Conservation (phyloP, 139 green algal genomes). For the Haematococcus lacustris region DNA sequence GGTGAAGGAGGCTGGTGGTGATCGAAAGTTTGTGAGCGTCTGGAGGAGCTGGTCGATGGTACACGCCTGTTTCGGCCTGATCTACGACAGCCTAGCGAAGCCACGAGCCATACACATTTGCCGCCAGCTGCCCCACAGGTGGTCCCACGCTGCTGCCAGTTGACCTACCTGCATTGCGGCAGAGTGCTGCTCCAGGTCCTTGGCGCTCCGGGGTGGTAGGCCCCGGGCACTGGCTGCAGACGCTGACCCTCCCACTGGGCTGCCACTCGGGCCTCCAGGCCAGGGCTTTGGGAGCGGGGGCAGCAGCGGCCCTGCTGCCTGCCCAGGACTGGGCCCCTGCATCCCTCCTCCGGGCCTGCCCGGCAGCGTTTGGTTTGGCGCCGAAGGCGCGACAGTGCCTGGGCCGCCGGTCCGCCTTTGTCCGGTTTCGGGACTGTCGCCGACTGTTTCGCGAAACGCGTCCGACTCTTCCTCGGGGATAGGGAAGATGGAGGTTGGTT, state of each 20-base stretch:
- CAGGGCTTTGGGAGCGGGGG: neutral
- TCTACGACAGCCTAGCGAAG: too few species aligned
- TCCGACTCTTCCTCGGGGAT: conserved; percentile 13
- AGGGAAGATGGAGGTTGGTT: conserved; percentile 7
- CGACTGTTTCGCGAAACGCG: conserved; percentile 1
- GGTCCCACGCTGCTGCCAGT: neutral
- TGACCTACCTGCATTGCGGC: neutral
- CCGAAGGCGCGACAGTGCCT: neutral
- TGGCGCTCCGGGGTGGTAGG: too few species aligned
- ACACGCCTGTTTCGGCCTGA: too few species aligned
- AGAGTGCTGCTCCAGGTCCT: neutral
- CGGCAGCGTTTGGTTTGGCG: too few species aligned
- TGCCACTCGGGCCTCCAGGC: neutral
- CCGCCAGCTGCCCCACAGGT: too few species aligned
- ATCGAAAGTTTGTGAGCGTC: too few species aligned
- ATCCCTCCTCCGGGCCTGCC: neutral
- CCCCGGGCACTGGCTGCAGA: too few species aligned
- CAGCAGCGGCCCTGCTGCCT: neutral
- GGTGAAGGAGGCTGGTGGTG: too few species aligned
- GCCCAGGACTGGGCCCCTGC: neutral
- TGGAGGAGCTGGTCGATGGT: too few species aligned
- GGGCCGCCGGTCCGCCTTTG: neutral
- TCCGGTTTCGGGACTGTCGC: neutral
- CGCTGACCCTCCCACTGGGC: neutral
- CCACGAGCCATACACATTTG: too few species aligned